Evolutionary conservation across 805 yeast species (phyloP), one percentile per base, ranked within the genome.

Genomic region (Debaryomyces castellii): DNA sequence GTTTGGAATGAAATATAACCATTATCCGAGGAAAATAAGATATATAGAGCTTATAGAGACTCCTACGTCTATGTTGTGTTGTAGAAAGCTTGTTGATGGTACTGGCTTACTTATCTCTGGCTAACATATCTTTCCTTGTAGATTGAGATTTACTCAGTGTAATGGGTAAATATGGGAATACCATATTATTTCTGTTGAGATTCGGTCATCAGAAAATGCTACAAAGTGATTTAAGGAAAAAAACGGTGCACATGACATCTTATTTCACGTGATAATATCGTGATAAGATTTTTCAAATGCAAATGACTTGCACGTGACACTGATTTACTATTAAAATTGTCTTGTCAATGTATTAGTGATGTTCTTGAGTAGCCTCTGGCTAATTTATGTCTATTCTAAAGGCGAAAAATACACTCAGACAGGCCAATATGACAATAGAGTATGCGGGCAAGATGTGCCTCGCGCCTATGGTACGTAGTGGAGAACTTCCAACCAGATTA

Each of bases 391-490:
- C 10, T 11, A 14, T 30, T 30, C 14, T 30, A 9, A 14, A 2
- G 2, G 8, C 11, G 10, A 30, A 7, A 6, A 30, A 30, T 14
- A 6, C 18, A 7, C 2, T 16, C 6, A 30, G 20, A 30, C 3
- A 7, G 10, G 20, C 20, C 5, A 30, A 30, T 16, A 30, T 30
- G 20, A 11, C 20, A 16, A 17, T 86, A 4, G 81, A 78, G 27
- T 91, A 82, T 66, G 76, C 79, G 16, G 92, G 95, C 1, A 88
- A 87, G 57, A 66, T 90, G 44, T 95, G 85, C 17, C 76, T 92
- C 33, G 98, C 97, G 0, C 99, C 99, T 0, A 92, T 92, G 99
- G 97, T 92, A 41, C 75, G 99, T 28, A 87, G 92, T 34, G 96
- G 98, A 10, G 99, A 94, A 67, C 78, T 94, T 4, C 98, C 99